A percentile compares a stretch with the other conserved stretches of the same genome.
Evolutionary conservation across 495 filamentous ascomycete genomes (phyloP).

Genomic region (Lasiosphaeria miniovina): DNA sequence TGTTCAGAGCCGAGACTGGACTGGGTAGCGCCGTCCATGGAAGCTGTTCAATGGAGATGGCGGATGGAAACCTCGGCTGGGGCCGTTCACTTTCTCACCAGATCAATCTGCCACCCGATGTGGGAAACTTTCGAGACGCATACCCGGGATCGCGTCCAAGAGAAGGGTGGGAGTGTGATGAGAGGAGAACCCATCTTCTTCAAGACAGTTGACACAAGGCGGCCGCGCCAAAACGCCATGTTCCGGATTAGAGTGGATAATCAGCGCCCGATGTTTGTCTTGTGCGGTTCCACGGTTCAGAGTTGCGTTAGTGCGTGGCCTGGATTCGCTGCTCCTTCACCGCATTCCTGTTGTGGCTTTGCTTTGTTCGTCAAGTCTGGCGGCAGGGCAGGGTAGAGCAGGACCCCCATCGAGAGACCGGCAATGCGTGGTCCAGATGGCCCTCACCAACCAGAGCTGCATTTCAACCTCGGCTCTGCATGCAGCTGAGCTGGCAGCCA

Average conservation of each 20-base stretch:
- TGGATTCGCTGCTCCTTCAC: background rate
- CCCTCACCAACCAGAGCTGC: conserved; percentile 5
- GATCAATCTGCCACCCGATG: background rate
- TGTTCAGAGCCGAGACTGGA: background rate
- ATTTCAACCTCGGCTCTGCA: background rate
- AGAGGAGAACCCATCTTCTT: background rate
- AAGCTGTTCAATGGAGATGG: background rate
- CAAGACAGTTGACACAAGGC: background rate
- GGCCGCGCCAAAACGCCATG: background rate
- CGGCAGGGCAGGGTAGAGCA: too few species aligned
- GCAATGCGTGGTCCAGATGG: background rate
- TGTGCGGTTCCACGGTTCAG: conserved; percentile 1
- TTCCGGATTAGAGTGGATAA: background rate
- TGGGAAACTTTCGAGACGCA: background rate
- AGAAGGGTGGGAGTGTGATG: background rate
- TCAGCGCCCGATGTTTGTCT: background rate
- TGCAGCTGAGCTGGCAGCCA: conserved; percentile 4
- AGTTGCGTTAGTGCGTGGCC: background rate
- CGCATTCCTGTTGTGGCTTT: conserved; percentile 3
- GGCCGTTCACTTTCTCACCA: background rate
- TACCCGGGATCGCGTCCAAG: too few species aligned
- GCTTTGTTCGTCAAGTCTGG: background rate
- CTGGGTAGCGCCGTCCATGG: background rate
- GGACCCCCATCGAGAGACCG: background rate
- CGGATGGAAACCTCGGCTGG: background rate